Conservation (phyloP, 2,329 filamentous ascomycete genomes). For the Colletotrichum lupini region DNA sequence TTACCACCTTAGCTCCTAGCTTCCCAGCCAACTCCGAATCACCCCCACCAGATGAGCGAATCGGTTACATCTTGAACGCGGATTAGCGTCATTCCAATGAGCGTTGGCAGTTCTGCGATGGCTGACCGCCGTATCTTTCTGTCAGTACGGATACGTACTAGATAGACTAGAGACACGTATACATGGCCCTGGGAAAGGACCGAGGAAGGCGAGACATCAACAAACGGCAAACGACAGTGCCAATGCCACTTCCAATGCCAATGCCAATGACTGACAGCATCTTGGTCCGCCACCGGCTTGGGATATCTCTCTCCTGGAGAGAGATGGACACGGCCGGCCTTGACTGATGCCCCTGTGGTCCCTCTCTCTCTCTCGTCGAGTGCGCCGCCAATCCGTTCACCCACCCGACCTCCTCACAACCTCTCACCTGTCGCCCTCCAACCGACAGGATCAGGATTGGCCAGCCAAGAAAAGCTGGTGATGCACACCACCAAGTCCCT, state of each 20-base stretch:
- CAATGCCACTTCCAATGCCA: neutral
- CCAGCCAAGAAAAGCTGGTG: conserved; percentile 30
- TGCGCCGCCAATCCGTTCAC: conserved; percentile 14
- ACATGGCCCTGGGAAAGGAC: neutral
- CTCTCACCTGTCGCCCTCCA: conserved; percentile 10
- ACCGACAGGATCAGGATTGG: conserved; percentile 29
- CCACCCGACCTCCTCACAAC: conserved; percentile 15
- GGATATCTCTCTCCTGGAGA: neutral
- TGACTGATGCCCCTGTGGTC: neutral
- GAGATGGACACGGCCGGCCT: neutral
- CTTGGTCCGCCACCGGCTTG: neutral
- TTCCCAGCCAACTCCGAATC: conserved; percentile 6
- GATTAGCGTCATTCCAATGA: conserved; percentile 13
- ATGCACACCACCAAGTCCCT: conserved; percentile 30
- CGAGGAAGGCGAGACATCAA: neutral
- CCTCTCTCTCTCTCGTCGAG: neutral
- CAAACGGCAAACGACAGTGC: neutral
- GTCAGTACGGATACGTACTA: neutral
- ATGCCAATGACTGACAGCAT: neutral
- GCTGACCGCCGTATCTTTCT: conserved; percentile 4
- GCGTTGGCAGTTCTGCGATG: conserved; percentile 10
- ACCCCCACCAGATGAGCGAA: conserved; percentile 12
- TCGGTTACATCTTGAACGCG: neutral
- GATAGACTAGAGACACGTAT: neutral
- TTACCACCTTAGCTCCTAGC: neutral